phyloP scores from a whole-genome alignment of 2,329 filamentous ascomycete species.

The Orbilia blumenaviensis region DNA sequence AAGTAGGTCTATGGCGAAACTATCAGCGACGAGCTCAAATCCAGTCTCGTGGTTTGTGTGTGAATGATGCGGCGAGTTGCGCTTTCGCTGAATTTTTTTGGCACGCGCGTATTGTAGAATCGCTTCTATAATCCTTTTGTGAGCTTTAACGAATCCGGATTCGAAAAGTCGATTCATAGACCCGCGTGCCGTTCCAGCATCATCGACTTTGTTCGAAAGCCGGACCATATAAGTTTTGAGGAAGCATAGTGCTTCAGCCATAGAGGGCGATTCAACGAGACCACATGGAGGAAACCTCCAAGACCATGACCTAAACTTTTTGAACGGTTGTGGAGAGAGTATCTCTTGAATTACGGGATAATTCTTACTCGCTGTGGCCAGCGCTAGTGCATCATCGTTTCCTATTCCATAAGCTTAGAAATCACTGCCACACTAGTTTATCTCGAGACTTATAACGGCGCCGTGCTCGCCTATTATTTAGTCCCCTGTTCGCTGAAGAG shows the following conservation, averaged over 20 bases:
- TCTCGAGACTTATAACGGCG: no score
- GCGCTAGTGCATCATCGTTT: not conserved
- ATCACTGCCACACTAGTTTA: no score
- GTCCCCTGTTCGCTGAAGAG: no score
- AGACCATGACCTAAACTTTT: not conserved
- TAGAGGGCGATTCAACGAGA: not conserved
- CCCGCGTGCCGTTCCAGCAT: not conserved
- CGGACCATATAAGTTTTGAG: constrained; percentile 11
- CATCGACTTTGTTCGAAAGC: not conserved
- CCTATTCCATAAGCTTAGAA: no score
- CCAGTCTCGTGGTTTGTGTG: not conserved
- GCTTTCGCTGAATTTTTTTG: not conserved
- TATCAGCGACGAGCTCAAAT: not conserved
- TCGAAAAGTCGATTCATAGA: not conserved
- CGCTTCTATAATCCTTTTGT: not conserved
- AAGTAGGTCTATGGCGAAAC: not conserved
- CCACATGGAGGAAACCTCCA: not conserved
- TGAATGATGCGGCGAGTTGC: not conserved
- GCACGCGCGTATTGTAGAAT: not conserved
- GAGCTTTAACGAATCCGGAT: not conserved
- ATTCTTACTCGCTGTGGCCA: not conserved
- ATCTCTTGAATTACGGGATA: not conserved
- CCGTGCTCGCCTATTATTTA: no score
- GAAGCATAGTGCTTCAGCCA: not conserved
- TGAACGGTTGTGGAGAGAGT: not conserved